phyloP scores from a whole-genome alignment of 1,284 basidiomycete genomes.

The Psilocybe mexicana region DNA sequence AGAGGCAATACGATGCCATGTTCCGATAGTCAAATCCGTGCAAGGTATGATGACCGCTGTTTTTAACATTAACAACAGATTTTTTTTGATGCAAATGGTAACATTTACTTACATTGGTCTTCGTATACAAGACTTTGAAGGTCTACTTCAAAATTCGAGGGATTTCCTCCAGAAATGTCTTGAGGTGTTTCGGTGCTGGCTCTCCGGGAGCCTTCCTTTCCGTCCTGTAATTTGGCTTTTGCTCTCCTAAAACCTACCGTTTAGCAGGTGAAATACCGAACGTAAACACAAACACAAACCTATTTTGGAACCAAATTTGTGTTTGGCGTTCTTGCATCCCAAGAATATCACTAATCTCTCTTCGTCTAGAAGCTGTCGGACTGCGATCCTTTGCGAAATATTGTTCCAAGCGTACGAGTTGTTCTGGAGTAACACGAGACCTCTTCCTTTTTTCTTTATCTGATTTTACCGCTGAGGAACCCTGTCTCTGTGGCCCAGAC shows the following conservation, averaged over 20 bases:
- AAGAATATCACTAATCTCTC: constrained; percentile 72
- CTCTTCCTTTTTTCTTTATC: constrained; percentile 72
- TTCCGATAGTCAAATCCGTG: constrained; percentile 69
- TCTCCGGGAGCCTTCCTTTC: constrained; percentile 45
- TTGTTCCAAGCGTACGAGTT: constrained; percentile 69
- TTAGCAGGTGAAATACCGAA: neutral
- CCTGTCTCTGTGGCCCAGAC: constrained; percentile 22
- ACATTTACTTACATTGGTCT: constrained; percentile 57
- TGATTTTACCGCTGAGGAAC: constrained; percentile 26
- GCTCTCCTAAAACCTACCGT: constrained; percentile 54
- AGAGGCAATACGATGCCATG: constrained; percentile 72
- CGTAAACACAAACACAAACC: constrained; percentile 42
- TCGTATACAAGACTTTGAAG: constrained; percentile 69
- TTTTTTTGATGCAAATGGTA: constrained; percentile 10
- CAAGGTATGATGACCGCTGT: constrained; percentile 75
- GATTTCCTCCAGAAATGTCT: constrained; percentile 52
- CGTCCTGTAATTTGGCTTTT: constrained; percentile 72
- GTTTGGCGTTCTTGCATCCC: constrained; percentile 85
- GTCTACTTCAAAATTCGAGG: constrained; percentile 56
- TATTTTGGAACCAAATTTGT: constrained; percentile 86
- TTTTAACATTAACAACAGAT: constrained; percentile 6
- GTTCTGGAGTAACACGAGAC: constrained; percentile 74
- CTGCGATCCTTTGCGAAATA: constrained; percentile 69
- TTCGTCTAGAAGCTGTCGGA: constrained; percentile 67
- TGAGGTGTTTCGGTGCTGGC: constrained; percentile 44